Conservation (phyloP, 805 yeast genomes). For the Metschnikowia hibisci region DNA sequence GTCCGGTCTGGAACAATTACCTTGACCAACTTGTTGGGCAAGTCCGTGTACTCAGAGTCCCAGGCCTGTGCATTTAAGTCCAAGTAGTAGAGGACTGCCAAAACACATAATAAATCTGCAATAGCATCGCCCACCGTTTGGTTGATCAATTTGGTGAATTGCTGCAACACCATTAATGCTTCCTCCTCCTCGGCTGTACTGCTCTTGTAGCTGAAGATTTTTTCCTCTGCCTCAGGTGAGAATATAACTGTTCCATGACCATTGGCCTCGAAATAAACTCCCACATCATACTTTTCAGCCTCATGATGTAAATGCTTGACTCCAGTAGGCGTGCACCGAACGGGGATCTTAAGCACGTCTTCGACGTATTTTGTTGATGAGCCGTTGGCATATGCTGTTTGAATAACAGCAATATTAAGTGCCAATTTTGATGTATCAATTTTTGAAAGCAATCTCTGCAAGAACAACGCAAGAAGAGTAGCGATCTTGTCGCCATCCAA, state of each 20-base stretch:
- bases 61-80: conserved; percentile 62
- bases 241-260: conserved; percentile 98
- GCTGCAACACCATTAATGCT: conserved; percentile 52
- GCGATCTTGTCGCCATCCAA: conserved; percentile 95
- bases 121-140: conserved; percentile 99
- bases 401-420: conserved; percentile 74
- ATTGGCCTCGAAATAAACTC: conserved; percentile 95
- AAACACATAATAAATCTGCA: conserved; percentile 79
- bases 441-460: conserved; percentile 48
- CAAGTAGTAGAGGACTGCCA: conserved; percentile 57
- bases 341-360: conserved; percentile 64
- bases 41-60: conserved; percentile 73
- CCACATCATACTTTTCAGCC: conserved; percentile 78
- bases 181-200: conserved; percentile 38
- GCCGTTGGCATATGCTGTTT: conserved; percentile 98
- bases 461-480: conserved; percentile 70
- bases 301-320: conserved; percentile 96
- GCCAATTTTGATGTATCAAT: conserved; percentile 43
- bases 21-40: conserved; percentile 82
- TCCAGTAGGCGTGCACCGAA: conserved; percentile 88
- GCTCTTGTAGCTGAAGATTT: conserved; percentile 32
- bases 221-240: conserved; percentile 45
- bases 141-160: conserved; percentile 72
- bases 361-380: conserved; percentile 72
- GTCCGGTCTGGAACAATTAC: conserved; percentile 80